These are phyloP conservation scores for Lyophyllum semitale DNA, from an alignment of 768 basidiomycete species.

Conservation along the genomic window DNA sequence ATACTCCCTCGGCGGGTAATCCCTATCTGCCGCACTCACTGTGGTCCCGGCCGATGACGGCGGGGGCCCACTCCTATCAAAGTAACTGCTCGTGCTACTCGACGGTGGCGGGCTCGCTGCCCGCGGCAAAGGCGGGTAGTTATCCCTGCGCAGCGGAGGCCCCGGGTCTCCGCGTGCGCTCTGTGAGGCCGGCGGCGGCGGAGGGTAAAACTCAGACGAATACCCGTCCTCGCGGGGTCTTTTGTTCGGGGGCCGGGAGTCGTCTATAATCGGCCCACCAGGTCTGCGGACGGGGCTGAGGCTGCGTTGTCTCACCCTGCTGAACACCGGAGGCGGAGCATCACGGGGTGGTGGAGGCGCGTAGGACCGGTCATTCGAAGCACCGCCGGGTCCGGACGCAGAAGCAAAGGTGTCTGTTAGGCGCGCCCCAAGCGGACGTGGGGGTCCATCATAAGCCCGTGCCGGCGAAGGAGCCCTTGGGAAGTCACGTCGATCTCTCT, in stretches of 20 bases:
- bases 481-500: conserved; percentile 35
- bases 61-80: conserved; percentile 31
- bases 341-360: conserved; percentile 10
- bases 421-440: conserved; percentile 18
- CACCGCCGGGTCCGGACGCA: neutral
- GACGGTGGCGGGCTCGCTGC: conserved; percentile 26
- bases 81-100: conserved; percentile 27
- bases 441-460: conserved; percentile 16
- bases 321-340: conserved; percentile 21
- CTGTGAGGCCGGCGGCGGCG: conserved; percentile 7
- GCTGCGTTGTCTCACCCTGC: conserved; percentile 48
- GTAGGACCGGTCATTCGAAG: conserved; percentile 16
- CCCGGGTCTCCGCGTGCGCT: conserved; percentile 14
- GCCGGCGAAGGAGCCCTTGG: conserved; percentile 21
- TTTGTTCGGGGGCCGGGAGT: conserved; percentile 46
- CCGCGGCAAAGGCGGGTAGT: conserved; percentile 33
- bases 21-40: conserved; percentile 30
- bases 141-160: conserved; percentile 22
- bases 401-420: conserved; percentile 17
- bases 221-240: conserved; percentile 45
- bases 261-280: conserved; percentile 33
- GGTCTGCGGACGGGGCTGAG: conserved; percentile 41
- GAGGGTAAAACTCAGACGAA: conserved; percentile 33
- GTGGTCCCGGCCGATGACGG: conserved; percentile 19
- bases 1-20: conserved; percentile 30